Base-by-base conservation (phyloP, 2,329 filamentous ascomycete species). In the Lachnum nothofagi region DNA sequence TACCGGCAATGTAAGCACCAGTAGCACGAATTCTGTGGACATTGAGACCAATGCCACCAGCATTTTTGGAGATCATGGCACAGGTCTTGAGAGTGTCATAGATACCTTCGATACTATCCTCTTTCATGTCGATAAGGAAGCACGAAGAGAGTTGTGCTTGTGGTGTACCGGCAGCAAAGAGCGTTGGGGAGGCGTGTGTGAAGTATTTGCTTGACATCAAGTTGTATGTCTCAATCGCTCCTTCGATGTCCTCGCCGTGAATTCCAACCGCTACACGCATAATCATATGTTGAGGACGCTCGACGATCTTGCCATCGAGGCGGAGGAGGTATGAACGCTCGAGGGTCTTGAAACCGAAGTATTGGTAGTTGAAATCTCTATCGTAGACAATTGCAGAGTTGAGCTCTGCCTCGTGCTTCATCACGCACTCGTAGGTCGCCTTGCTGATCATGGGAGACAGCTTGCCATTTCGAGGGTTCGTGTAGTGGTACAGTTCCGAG, bases 301-400 rank as follows among this genome's bases (percentile, higher is more conserved):
- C 93, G 44, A 91, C 91, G 66, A 97, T 89, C 74, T 96, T 95
- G 68, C 90, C 91, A 63, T 96, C 81, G 59, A 97, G 86, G 67
- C 94, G 91, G 60, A 98, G 84, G 44, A 98, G 85, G 67, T 98
- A 98, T 65, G 93, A 98, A 53, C 93, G 85, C 77, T 98, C 93
- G 33, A 98, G 77, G 6, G 93, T 98, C 82, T 98, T 98, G 83
- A 98, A 98, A 57, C 93, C 93, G 65, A 98, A 98, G 76, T 95
- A 98, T 76, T 98, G 93, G 77, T 98, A 98, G 80, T 97, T 96
- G 80, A 98, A 98, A 69, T 98, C 93, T 61, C 93, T 87, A 74
- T 98, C 93, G 65, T 97, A 98, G 63, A 98, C 91, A 68, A 98
- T 97, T 64, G 93, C 93, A 37, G 91, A 97, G 77, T 98, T 95